Conservation (phyloP, 2,329 filamentous ascomycete genomes). For the Graphiopsis chlorocephala region DNA sequence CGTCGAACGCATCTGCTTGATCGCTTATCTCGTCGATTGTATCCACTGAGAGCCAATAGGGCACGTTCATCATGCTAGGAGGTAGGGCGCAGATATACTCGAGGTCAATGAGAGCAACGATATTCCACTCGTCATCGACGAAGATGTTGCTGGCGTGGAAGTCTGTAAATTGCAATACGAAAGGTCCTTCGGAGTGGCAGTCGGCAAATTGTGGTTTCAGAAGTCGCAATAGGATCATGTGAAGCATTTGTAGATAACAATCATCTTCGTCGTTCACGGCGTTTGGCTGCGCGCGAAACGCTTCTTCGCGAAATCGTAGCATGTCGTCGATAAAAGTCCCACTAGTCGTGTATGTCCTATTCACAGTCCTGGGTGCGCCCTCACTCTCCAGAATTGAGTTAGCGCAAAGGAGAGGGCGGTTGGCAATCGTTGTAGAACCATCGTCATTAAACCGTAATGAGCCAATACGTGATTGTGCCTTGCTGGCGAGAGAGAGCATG, state of each 20-base stretch:
- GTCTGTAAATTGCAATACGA: too few relatives aligned
- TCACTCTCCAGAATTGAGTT: conserved; percentile 5
- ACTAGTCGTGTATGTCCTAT: not conserved
- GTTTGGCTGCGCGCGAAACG: conserved; percentile 6
- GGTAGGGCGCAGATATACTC: too few relatives aligned
- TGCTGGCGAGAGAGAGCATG: not conserved
- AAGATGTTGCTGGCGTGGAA: too few relatives aligned
- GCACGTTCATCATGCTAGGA: too few relatives aligned
- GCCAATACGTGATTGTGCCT: not conserved
- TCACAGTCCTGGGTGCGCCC: not conserved
- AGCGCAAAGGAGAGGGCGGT: conserved; percentile 1
- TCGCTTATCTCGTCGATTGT: too few relatives aligned
- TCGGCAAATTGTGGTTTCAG: not conserved
- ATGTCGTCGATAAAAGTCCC: conserved; percentile 2
- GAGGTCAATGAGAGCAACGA: too few relatives aligned
- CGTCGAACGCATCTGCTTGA: too few relatives aligned
- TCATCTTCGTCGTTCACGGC: conserved; percentile 25
- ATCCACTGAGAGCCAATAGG: too few relatives aligned
- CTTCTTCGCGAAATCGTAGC: conserved; percentile 5
- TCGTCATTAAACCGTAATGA: conserved; percentile 16
- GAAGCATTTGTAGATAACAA: conserved; percentile 5
- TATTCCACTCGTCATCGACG: too few relatives aligned
- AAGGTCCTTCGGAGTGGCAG: not conserved
- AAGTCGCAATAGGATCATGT: not conserved
- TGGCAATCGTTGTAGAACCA: too few relatives aligned